Percentiles rank a stretch among this genome's conserved stretches.
These are phyloP conservation scores for Maudiozyma humilis DNA, from an alignment of 1,139 yeast genomes.

Conservation along the genomic window DNA sequence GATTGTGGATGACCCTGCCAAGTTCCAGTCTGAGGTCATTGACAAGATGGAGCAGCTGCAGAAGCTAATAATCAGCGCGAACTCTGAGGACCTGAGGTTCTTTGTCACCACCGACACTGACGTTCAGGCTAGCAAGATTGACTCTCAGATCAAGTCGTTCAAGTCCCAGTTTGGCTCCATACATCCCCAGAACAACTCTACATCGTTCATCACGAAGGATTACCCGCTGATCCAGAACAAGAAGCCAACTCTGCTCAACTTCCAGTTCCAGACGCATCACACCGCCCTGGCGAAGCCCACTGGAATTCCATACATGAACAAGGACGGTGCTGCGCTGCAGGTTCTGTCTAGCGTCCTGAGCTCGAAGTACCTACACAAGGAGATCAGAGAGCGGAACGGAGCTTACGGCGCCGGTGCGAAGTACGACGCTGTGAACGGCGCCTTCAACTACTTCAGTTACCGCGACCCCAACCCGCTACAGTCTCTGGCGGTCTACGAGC, in stretches of 20 bases:
- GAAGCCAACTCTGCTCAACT: constrained; percentile 44
- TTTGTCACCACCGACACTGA: constrained; percentile 53
- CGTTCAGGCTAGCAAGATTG: constrained; percentile 17
- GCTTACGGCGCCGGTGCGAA: constrained; percentile 96
- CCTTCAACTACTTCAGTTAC: constrained; percentile 77
- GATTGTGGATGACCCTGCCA: constrained; percentile 48
- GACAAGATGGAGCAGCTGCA: constrained; percentile 57
- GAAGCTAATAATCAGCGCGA: constrained; percentile 34
- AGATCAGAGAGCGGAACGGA: constrained; percentile 91
- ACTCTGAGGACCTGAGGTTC: constrained; percentile 37
- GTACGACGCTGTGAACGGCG: constrained; percentile 75
- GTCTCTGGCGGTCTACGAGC: constrained; percentile 54
- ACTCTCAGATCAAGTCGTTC: constrained; percentile 30
- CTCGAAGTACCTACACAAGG: constrained; percentile 77
- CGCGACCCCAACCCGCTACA: constrained; percentile 83
- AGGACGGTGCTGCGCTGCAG: constrained; percentile 81
- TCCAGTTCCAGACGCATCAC: constrained; percentile 88
- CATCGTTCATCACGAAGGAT: constrained; percentile 2
- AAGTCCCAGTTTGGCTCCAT: constrained; percentile 14
- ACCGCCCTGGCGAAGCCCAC: constrained; percentile 53
- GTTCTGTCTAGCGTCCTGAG: constrained; percentile 73
- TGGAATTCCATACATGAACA: constrained; percentile 60
- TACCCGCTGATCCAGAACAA: constrained; percentile 10
- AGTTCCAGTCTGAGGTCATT: constrained; percentile 46
- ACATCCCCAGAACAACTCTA: too few relatives aligned